A percentile compares a stretch with the other conserved stretches of the same genome.
Evolutionary conservation across 208 protist species (phyloP).

Genomic region (Balamuthia mandrillaris): DNA sequence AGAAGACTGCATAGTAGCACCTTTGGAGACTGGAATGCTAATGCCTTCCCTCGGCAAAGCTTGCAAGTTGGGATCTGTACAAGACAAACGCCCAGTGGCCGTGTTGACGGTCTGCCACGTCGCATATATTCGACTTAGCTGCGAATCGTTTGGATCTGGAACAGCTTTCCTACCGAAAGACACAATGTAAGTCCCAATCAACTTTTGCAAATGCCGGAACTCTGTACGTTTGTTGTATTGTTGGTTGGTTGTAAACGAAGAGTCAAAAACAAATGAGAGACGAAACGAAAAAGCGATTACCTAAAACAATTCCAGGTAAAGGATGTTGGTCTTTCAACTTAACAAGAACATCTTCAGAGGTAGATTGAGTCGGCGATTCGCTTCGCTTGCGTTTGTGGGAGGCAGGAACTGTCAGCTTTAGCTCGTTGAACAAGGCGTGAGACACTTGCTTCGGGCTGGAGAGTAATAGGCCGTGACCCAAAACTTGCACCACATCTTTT

Average conservation of each 20-base stretch:
- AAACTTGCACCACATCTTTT: neutral
- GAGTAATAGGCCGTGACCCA: neutral
- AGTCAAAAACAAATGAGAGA: neutral
- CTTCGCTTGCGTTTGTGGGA: too few species aligned
- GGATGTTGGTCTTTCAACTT: neutral
- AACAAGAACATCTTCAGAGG: too few species aligned
- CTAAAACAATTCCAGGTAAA: slow-evolving; percentile 22
- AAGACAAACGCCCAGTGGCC: slow-evolving; percentile 15
- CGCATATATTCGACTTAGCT: neutral
- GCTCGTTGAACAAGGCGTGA: neutral
- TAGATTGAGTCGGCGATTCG: neutral
- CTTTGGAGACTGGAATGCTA: too few species aligned
- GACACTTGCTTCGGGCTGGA: slow-evolving; percentile 1
- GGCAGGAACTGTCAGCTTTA: neutral
- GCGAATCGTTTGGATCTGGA: too few species aligned
- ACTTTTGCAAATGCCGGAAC: slow-evolving; percentile 10
- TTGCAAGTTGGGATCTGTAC: slow-evolving; percentile 24
- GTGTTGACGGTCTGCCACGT: neutral
- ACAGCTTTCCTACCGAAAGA: neutral
- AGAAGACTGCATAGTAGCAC: too few species aligned
- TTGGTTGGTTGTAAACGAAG: neutral
- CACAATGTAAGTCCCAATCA: neutral
- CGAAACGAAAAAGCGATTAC: too few species aligned
- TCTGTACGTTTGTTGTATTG: too few species aligned
- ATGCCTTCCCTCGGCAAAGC: neutral